Base-by-base conservation (phyloP, 306 rosid genomes). In the Canavalia gladiata region DNA sequence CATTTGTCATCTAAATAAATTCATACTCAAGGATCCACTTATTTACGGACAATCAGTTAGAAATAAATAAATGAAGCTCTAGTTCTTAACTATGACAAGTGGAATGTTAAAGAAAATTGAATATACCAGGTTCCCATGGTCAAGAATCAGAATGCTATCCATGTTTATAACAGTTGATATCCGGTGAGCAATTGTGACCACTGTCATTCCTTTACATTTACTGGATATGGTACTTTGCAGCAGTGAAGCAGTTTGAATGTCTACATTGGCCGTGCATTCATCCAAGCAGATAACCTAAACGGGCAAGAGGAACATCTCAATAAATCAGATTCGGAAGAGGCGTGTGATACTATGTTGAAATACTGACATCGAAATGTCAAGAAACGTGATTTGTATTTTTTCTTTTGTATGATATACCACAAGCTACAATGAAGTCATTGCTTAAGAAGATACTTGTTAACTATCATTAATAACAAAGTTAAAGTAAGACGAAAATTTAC, bases 221-320 rank as follows among this genome's bases (percentile, higher is more conserved):
- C 89, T 78, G 54, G 95, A 88, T 80, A 95, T 88, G 55, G 97
- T 81, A 42, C 85, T 87, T 79, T 95, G 98, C 79, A 95, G 87
- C 54, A 89, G 79, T 2, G 94, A 84, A 82, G 98, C 99, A 54
- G 99, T 95, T 85, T 85, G 93, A 76, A 90, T 78, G 84, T 95
- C 99, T 50, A 95, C 89, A 47, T 65, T 95, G 72, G 99, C 99
- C 1, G 99, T 93, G 90, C 99, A 93, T 72, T 95, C 99, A 85
- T 95, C 99, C 90, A 95, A 91, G 89, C 97, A 95, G 6, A 94
- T 88, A 75, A 94, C 97, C 98, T 94, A 86, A 9, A 47, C 49
- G 65, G 45, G 9, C 31, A 70, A 34, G 7, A 46, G 42, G 45
- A 65, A 51, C 59, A 66, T 47, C 72, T 37, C 80, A 78, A 65